phyloP scores from a whole-genome alignment of 2,329 filamentous ascomycete genomes.

The Aspergillus pseudotamarii region DNA sequence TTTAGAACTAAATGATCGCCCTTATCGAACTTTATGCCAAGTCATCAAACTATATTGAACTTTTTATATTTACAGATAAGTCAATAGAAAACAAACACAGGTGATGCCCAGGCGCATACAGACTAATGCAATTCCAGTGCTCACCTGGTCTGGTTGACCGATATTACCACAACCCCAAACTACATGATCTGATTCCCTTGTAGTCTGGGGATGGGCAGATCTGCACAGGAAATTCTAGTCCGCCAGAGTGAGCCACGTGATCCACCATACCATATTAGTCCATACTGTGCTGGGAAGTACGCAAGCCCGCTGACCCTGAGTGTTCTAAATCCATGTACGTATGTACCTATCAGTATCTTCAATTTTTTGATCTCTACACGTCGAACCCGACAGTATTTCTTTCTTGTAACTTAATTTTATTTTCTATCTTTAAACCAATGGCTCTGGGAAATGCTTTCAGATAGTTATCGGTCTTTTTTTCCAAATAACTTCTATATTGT shows the following conservation, averaged over 20 bases:
- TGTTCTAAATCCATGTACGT: background rate
- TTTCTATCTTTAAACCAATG: background rate
- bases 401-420: background rate
- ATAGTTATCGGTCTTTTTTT: background rate
- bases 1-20: constrained; percentile 18
- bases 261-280: constrained; percentile 20
- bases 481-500: background rate
- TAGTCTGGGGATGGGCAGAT: constrained; percentile 16
- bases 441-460: background rate
- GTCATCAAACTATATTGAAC: constrained; percentile 8
- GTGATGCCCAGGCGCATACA: background rate
- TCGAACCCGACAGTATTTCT: background rate
- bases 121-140: background rate
- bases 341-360: background rate
- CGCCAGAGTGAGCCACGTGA: constrained; percentile 28
- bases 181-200: background rate
- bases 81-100: background rate
- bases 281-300: constrained; percentile 32
- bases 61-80: background rate
- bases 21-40: constrained; percentile 19
- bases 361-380: background rate
- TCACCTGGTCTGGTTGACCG: background rate
- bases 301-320: constrained; percentile 12
- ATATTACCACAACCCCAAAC: background rate
- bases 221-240: constrained; percentile 12